Evolutionary conservation across 2,329 filamentous ascomycete genomes (phyloP).

Genomic region (Chrysosporium keratinophilum): DNA sequence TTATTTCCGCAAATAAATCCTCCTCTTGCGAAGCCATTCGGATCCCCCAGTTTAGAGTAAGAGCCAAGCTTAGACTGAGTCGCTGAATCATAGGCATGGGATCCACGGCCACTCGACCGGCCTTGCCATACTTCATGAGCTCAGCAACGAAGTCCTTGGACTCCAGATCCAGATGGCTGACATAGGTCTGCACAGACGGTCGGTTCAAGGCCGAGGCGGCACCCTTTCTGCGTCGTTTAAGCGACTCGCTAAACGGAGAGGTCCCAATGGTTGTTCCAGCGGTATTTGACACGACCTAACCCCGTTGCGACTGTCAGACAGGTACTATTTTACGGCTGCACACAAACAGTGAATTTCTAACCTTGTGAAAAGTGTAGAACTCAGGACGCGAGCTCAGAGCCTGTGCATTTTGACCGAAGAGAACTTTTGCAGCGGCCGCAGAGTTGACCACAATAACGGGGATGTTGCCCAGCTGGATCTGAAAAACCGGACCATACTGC

Average conservation of each 20-base stretch:
- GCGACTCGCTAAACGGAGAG: slow-evolving; percentile 54
- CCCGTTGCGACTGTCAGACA: neutral
- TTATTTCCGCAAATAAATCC: slow-evolving; percentile 52
- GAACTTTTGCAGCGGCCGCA: slow-evolving; percentile 40
- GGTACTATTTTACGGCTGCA: neutral
- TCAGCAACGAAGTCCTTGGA: slow-evolving; percentile 54
- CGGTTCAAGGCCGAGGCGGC: slow-evolving; percentile 57
- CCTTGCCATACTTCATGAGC: slow-evolving; percentile 47
- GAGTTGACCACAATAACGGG: slow-evolving; percentile 49
- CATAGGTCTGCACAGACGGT: slow-evolving; percentile 52
- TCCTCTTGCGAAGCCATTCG: slow-evolving; percentile 51
- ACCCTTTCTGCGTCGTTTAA: slow-evolving; percentile 55
- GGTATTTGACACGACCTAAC: slow-evolving; percentile 53
- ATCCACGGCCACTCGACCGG: slow-evolving; percentile 47
- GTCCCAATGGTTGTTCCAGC: slow-evolving; percentile 59
- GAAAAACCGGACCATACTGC: slow-evolving; percentile 44
- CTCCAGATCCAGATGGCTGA: slow-evolving; percentile 53
- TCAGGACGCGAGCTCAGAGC: slow-evolving; percentile 47
- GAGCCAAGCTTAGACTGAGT: slow-evolving; percentile 49
- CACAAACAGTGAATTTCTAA: slow-evolving; percentile 19
- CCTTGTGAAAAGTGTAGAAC: slow-evolving; percentile 52
- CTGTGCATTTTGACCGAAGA: slow-evolving; percentile 46
- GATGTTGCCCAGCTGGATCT: slow-evolving; percentile 49
- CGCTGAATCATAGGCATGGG: slow-evolving; percentile 60
- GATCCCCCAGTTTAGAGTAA: slow-evolving; percentile 58